These are phyloP conservation scores for Neurospora sp. DNA, from an alignment of 495 filamentous ascomycete species.

Conservation along the genomic window DNA sequence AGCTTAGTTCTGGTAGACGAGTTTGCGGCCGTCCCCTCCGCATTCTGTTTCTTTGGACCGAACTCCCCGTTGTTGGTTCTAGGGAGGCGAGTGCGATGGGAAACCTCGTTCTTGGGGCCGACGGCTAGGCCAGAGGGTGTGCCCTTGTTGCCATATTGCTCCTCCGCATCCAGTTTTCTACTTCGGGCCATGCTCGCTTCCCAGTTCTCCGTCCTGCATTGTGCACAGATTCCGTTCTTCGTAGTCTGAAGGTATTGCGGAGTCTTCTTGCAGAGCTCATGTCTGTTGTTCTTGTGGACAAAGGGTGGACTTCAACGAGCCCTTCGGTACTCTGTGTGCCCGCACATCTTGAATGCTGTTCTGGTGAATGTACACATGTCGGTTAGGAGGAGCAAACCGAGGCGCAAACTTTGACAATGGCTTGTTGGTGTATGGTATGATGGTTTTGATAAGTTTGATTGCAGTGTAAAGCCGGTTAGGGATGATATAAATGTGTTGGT, in stretches of 20 bases:
- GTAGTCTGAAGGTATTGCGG: neutral
- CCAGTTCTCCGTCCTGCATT: neutral
- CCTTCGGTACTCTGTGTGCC: neutral
- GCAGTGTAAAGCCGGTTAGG: neutral
- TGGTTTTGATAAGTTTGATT: neutral
- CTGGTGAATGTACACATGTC: neutral
- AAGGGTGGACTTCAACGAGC: neutral
- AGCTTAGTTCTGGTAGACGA: neutral
- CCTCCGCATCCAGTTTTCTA: neutral
- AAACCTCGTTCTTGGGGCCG: neutral
- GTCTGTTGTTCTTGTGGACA: neutral
- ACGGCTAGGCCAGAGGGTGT: neutral
- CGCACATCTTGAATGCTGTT: neutral
- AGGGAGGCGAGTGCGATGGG: neutral
- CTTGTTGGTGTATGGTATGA: neutral
- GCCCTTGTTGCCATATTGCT: neutral
- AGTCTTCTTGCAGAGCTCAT: neutral
- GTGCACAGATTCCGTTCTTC: neutral
- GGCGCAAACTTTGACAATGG: neutral
- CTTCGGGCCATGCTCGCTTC: neutral
- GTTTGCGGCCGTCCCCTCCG: neutral
- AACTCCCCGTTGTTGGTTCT: neutral
- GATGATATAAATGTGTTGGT: neutral
- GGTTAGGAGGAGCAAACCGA: neutral
- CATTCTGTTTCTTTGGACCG: neutral